Base-by-base conservation (phyloP, 257 asterid species). In the Fraxinus quadrangulata region DNA sequence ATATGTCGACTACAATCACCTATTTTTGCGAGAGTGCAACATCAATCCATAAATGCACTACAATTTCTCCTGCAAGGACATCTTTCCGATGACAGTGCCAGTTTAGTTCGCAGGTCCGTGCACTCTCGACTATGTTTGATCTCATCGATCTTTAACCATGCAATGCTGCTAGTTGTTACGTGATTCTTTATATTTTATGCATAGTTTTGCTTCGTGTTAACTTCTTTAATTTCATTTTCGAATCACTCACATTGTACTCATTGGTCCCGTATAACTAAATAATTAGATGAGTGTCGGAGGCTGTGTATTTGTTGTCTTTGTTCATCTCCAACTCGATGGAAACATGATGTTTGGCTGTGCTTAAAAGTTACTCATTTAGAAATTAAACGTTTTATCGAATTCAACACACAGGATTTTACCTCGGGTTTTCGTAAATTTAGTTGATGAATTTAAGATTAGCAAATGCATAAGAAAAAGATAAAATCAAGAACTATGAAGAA, bases 11-110 rank as follows among this genome's bases (percentile, higher is more conserved):
- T 90, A 90, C 66, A 90, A 86, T 77, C 83, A 86, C 34, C 75
- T 81, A 8, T 90, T 72, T 82, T 65, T 90, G 72, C 81, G 89
- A 51, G 92, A 88, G 81, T 90, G 94, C 88, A 90, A 90, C 79
- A 88, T 88, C 73, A 81, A 85, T 66, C 91, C 89, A 1, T 88
- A 78, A 82, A 79, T 13, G 34, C 16, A 21, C 6, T 40, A 21
- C 71, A 13, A 13, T 67, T 66, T 47, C 65, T 65, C 39, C 33
- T 74, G 9, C 61, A 2, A 10, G 2, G 75, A 39, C 23, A 42
- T 33, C 75, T 33, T 72, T 33, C 59, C 17, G 61, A 66, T 65
- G 47, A 67, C 23, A 30, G n/a, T 30, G 66, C 63, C 76, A 59
- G 3, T 61, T 17, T 31, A 65, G 49, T 37, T 71, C 28, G 39